phyloP scores from a whole-genome alignment of 1,284 basidiomycete species.

The Termitomyces sp. region DNA sequence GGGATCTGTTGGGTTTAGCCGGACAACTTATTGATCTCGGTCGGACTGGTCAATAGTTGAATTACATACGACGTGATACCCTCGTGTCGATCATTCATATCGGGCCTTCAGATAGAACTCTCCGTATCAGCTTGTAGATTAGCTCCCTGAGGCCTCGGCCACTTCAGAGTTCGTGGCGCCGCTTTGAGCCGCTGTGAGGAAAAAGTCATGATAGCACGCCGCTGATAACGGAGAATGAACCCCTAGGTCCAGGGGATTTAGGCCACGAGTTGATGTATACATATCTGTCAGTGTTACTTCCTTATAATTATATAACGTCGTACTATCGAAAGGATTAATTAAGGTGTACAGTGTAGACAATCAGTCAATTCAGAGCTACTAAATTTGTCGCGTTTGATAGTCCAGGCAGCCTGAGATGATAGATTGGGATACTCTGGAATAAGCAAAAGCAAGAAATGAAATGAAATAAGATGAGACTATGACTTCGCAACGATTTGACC shows the following conservation, averaged over 20 bases:
- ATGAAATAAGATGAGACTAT: background rate
- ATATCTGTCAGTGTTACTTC: background rate
- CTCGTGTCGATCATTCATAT: slow-evolving; percentile 1
- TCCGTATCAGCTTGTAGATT: background rate
- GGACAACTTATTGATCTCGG: background rate
- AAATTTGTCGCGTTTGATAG: too few relatives aligned
- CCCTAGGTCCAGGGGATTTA: background rate
- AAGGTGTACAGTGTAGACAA: too few relatives aligned
- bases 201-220: background rate
- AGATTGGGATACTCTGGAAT: background rate
- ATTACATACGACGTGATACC: background rate
- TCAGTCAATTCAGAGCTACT: too few relatives aligned
- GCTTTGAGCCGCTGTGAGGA: background rate
- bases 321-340: background rate
- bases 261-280: background rate
- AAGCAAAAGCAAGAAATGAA: background rate
- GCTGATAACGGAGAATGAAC: background rate
- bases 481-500: background rate
- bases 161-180: background rate
- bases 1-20: slow-evolving; percentile 1
- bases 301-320: background rate
- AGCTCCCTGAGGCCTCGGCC: background rate
- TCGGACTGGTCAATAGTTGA: background rate
- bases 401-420: background rate
- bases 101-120: background rate